Conservation (phyloP, 2,329 filamentous ascomycete genomes). For the Oidium heveae region DNA sequence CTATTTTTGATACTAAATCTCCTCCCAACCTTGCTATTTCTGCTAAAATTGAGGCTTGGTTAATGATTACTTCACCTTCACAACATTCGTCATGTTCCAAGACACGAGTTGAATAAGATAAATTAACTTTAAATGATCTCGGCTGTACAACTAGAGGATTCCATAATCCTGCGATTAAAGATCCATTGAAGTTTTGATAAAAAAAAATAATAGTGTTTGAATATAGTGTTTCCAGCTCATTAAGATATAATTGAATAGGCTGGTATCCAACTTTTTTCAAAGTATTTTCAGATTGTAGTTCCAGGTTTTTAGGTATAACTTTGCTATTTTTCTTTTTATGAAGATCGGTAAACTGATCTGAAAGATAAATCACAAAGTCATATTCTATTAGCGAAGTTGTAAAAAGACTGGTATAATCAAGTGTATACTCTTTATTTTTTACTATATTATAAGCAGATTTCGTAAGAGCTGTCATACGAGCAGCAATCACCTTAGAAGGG, state of each 20-base stretch:
- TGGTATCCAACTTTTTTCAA: conserved; percentile 25
- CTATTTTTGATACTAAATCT: conserved; percentile 26
- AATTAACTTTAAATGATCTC: conserved; percentile 41
- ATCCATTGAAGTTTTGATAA: conserved; percentile 31
- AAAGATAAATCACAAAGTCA: conserved; percentile 58
- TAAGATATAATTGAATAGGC: conserved; percentile 35
- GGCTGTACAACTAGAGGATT: conserved; percentile 22
- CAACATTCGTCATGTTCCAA: conserved; percentile 16
- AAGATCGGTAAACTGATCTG: conserved; percentile 12
- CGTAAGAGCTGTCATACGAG: conserved; percentile 59
- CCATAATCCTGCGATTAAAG: conserved; percentile 38
- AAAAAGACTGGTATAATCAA: conserved; percentile 41
- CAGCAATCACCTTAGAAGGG: conserved; percentile 62
- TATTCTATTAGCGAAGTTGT: conserved; percentile 49
- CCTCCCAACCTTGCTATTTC: conserved; percentile 49
- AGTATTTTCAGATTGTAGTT: conserved; percentile 24
- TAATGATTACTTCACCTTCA: conserved; percentile 28
- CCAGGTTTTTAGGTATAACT: conserved; percentile 57
- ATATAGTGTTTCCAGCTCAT: conserved; percentile 43
- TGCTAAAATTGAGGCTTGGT: conserved; percentile 38
- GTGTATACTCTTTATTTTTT: conserved; percentile 22
- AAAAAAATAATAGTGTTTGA: conserved; percentile 56
- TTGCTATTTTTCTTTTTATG: conserved; percentile 15
- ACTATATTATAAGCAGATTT: conserved; percentile 45
- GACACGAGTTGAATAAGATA: conserved; percentile 39